Conservation (phyloP, 805 yeast genomes). For the Starmerella ratchasimensis region DNA sequence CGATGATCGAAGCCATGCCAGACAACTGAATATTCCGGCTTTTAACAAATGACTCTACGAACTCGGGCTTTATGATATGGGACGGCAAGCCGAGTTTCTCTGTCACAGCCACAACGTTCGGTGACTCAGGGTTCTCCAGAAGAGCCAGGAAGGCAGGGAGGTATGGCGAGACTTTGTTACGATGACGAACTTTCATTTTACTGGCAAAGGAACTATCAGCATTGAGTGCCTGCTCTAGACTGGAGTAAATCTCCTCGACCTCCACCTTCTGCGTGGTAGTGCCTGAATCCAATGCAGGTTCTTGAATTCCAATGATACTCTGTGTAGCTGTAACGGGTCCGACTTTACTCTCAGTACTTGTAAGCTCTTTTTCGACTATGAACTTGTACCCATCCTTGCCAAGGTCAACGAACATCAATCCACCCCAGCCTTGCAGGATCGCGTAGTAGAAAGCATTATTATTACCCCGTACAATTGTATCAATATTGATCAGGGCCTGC, state of each 20-base stretch:
- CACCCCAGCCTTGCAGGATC: slow-evolving; percentile 67
- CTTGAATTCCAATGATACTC: slow-evolving; percentile 31
- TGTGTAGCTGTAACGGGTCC: slow-evolving; percentile 37
- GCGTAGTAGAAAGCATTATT: slow-evolving; percentile 55
- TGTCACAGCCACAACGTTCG: slow-evolving; percentile 21
- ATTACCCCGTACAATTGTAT: slow-evolving; percentile 40
- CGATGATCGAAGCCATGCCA: slow-evolving; percentile 76
- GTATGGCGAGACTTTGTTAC: slow-evolving; percentile 37
- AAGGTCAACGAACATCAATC: slow-evolving; percentile 69
- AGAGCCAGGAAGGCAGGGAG: slow-evolving; percentile 48
- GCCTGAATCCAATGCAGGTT: slow-evolving; percentile 26
- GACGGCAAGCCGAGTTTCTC: slow-evolving; percentile 34
- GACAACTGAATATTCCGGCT: slow-evolving; percentile 44
- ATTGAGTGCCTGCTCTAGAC: slow-evolving; percentile 16
- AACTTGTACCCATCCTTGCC: slow-evolving; percentile 37
- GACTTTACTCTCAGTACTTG: slow-evolving; percentile 31
- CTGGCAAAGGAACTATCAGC: slow-evolving; percentile 12
- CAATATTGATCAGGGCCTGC: slow-evolving; percentile 34
- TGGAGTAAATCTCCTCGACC: slow-evolving; percentile 19
- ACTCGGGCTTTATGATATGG: slow-evolving; percentile 32
- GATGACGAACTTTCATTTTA: slow-evolving; percentile 26
- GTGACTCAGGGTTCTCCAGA: slow-evolving; percentile 30
- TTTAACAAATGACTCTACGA: slow-evolving; percentile 24
- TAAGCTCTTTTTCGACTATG: slow-evolving; percentile 20
- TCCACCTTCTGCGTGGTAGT: slow-evolving; percentile 29